phyloP scores from a whole-genome alignment of 176 grass and related monocot genomes.

The Thalia dealbata region DNA sequence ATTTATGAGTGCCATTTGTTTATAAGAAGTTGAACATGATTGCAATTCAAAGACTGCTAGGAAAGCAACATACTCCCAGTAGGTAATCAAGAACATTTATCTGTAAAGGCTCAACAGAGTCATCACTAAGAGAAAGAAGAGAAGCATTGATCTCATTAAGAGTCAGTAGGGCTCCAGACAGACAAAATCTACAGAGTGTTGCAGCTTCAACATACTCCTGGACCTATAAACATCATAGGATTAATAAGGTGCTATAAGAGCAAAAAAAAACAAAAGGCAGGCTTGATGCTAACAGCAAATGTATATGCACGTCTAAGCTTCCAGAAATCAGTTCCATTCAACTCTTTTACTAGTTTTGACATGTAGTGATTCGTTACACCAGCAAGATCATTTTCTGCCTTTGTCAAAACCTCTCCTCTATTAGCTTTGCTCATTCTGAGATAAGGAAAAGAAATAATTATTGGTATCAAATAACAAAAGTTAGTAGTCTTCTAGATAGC shows the following conservation, averaged over 20 bases:
- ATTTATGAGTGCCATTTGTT: background rate
- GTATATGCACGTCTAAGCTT: constrained; percentile 96
- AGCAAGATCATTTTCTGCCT: constrained; percentile 86
- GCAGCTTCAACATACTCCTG: constrained; percentile 97
- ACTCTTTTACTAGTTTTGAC: constrained; percentile 79
- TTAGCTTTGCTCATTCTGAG: constrained; percentile 79
- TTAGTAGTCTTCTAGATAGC: too few relatives aligned
- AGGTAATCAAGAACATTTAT: constrained; percentile 94
- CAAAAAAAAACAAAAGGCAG: background rate
- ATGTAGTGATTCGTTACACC: constrained; percentile 66
- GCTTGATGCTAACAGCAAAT: constrained; percentile 52
- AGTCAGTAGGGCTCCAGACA: constrained; percentile 78
- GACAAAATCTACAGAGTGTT: constrained; percentile 80
- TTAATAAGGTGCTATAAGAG: constrained; percentile 1
- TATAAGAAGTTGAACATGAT: background rate
- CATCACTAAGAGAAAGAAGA: constrained; percentile 56
- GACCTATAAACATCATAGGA: constrained; percentile 46
- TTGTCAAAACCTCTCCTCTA: constrained; percentile 71
- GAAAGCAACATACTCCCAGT: constrained; percentile 47
- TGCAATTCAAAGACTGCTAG: background rate
- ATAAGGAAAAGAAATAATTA: constrained; percentile 18
- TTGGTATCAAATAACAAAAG: background rate
- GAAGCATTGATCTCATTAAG: constrained; percentile 83
- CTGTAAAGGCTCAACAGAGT: constrained; percentile 74
- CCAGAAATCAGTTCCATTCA: constrained; percentile 93